Percentiles rank a stretch among this genome's conserved stretches.
Evolutionary conservation across 805 yeast species (phyloP).

Genomic region (Yarrowia porcina): DNA sequence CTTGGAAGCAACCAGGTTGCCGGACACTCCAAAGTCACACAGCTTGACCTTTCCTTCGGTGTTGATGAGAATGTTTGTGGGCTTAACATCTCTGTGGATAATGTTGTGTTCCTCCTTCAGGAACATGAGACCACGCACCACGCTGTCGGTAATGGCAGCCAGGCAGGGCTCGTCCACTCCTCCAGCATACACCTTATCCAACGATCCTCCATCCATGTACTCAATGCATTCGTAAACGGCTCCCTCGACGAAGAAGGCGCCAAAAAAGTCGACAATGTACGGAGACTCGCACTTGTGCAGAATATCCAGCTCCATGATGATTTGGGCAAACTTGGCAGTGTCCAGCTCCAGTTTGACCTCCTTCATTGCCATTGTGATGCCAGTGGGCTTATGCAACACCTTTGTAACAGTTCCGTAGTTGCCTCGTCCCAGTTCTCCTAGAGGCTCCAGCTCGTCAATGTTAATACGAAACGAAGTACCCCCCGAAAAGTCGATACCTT

Average conservation of each 20-base stretch:
- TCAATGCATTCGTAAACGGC: slow-evolving; percentile 96
- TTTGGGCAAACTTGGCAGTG: slow-evolving; percentile 89
- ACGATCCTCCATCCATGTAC: slow-evolving; percentile 87
- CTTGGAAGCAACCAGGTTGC: slow-evolving; percentile 84
- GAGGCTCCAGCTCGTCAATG: slow-evolving; percentile 67
- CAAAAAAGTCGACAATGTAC: slow-evolving; percentile 91
- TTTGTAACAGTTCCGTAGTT: slow-evolving; percentile 95
- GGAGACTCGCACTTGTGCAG: slow-evolving; percentile 88
- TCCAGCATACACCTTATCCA: slow-evolving; percentile 70
- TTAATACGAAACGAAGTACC: slow-evolving; percentile 87
- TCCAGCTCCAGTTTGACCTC: slow-evolving; percentile 92
- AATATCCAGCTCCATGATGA: slow-evolving; percentile 92
- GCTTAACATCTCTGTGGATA: slow-evolving; percentile 89
- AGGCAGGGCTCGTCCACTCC: slow-evolving; percentile 71
- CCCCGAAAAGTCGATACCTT: slow-evolving; percentile 85
- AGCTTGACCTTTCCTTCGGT: slow-evolving; percentile 74
- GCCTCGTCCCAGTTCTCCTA: slow-evolving; percentile 88
- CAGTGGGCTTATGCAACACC: slow-evolving; percentile 89
- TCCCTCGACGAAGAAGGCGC: slow-evolving; percentile 93
- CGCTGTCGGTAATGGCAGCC: slow-evolving; percentile 72
- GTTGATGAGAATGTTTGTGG: slow-evolving; percentile 79
- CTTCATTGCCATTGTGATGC: slow-evolving; percentile 93
- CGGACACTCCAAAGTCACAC: slow-evolving; percentile 90
- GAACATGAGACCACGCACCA: slow-evolving; percentile 69
- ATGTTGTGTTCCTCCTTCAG: slow-evolving; percentile 82